Conservation (phyloP, 177 flowering plant genomes). For the Vitis hybrid region DNA sequence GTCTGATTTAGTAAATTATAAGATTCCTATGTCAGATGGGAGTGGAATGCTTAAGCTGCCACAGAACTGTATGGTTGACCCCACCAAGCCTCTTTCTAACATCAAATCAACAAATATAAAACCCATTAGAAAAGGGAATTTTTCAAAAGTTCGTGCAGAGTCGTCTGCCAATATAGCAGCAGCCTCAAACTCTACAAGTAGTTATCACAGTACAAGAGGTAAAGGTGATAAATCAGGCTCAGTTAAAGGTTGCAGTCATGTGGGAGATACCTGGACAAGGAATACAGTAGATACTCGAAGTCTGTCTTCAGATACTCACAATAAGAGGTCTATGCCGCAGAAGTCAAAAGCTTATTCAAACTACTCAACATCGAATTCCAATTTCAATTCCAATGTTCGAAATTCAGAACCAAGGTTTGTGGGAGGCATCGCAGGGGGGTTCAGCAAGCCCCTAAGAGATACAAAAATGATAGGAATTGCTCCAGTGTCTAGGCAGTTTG, state of each 20-base stretch:
- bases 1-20: conserved; percentile 59
- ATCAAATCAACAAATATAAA: conserved; percentile 45
- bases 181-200: conserved; percentile 27
- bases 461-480: conserved; percentile 29
- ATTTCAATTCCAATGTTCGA: conserved; percentile 24
- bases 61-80: conserved; percentile 50
- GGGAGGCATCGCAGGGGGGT: conserved; percentile 22
- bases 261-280: conserved; percentile 22
- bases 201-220: conserved; percentile 31
- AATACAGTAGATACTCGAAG: conserved; percentile 26
- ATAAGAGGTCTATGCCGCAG: conserved; percentile 37
- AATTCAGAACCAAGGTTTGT: conserved; percentile 30
- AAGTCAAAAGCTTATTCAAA: conserved; percentile 35
- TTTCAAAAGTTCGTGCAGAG: conserved; percentile 34
- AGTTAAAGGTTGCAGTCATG: conserved; percentile 27
- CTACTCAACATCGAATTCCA: conserved; percentile 22
- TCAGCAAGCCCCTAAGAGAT: conserved; percentile 34
- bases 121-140: conserved; percentile 35
- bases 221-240: conserved; percentile 29
- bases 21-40: conserved; percentile 54
- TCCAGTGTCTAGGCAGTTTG: conserved; percentile 32
- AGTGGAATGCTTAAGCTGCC: conserved; percentile 27
- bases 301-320: conserved; percentile 27
- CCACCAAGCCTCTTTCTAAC: conserved; percentile 32
- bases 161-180: conserved; percentile 29